Base-by-base conservation (phyloP, 1,284 basidiomycete species). In the Thelephora terrestris region DNA sequence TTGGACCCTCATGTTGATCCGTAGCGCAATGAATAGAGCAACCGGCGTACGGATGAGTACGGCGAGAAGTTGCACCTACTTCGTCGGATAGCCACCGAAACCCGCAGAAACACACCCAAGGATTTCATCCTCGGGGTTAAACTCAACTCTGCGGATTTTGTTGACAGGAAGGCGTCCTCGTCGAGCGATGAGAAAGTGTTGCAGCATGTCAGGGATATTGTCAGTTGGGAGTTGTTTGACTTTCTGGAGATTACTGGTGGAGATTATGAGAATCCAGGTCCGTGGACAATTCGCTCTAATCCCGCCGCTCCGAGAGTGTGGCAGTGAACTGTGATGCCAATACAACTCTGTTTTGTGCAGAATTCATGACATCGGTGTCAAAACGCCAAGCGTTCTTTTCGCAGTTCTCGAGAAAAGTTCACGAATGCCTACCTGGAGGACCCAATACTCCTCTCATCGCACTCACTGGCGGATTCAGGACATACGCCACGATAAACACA, bases 211-310 rank as follows among this genome's bases (percentile, higher is more conserved):
- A 62, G 66, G 27, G 64, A 73, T 49, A 78, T 94, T 37, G 76
- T 82, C 0, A 63, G 65, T 23, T 87, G 84, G 76, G 71, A 71
- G 1, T 65, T 67, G 10, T 63, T 91, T 1, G 91, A 92, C 63
- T 88, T 91, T 61, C 81, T 94, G 46, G 88, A 93, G 65, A 78
- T 94, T 51, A 90, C 84, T 53, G 91, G 91, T 3, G 91, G 91
- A 2, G 84, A 86, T 59, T 94, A 94, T 57, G 87, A 92, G 61
- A 76, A 74, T 23, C 85, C 87, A 54, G 79, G 86, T 81, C 59
- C 44, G 71, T 32, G 52, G 32, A 23, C n/a, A 32, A 37, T 12
- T 44, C 47, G 29, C 44, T 25, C 25, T 27, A 24, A 37, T 35
- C 36, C 21, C 7, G 37, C 43, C 45, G 37, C 47, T 18, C 16